These are phyloP conservation scores for Cenchrus purpureus DNA, from an alignment of 176 grass and related monocot species.

Conservation along the genomic window DNA sequence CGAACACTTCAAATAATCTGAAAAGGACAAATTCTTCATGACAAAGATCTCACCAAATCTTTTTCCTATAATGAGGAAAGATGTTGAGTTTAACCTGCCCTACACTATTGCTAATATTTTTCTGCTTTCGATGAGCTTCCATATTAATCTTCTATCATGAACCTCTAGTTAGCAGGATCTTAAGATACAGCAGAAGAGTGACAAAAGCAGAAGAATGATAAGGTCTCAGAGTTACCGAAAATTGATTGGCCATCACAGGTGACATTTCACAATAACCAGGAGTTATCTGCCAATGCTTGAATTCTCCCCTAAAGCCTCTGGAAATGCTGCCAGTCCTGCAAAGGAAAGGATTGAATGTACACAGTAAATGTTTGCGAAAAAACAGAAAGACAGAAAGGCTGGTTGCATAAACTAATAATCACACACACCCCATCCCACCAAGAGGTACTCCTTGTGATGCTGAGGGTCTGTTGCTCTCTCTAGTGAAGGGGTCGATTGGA, in stretches of 20 bases:
- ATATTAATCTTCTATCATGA: neutral
- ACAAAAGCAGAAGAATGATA: neutral
- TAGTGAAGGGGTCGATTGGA: slow-evolving; percentile 96
- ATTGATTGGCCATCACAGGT: slow-evolving; percentile 97
- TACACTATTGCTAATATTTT: neutral
- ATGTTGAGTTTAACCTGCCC: neutral
- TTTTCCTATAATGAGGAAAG: neutral
- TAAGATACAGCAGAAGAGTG: slow-evolving; percentile 5
- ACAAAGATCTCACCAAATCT: neutral
- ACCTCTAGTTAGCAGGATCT: slow-evolving; percentile 7
- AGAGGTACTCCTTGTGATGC: slow-evolving; percentile 95
- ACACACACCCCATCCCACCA: slow-evolving; percentile 93
- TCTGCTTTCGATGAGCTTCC: neutral
- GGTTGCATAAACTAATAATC: slow-evolving; percentile 21
- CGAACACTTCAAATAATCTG: neutral
- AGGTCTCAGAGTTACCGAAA: slow-evolving; percentile 68
- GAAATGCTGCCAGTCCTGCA: slow-evolving; percentile 89
- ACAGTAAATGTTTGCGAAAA: slow-evolving; percentile 7
- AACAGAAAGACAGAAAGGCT: slow-evolving; percentile 21
- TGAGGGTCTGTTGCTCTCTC: slow-evolving; percentile 71
- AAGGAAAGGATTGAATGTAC: slow-evolving; percentile 39
- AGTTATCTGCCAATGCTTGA: slow-evolving; percentile 92
- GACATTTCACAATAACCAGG: slow-evolving; percentile 90
- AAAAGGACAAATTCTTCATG: neutral
- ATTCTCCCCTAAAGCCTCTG: slow-evolving; percentile 98